Percentiles rank a stretch among this genome's conserved stretches.
Conservation (phyloP, 768 basidiomycete genomes). For the Lentinula edodes region DNA sequence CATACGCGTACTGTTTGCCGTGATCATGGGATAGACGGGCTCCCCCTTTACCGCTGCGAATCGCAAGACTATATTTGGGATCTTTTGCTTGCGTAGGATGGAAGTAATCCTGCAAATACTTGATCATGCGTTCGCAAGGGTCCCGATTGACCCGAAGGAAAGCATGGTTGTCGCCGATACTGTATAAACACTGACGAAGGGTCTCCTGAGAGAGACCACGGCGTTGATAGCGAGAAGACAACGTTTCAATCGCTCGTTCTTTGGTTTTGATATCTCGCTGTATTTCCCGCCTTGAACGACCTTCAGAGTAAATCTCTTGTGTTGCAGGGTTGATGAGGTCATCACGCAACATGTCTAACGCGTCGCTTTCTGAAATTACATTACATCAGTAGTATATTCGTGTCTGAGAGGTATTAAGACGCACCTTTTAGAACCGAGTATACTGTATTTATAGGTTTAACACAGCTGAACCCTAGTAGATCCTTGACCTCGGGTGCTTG, state of each 20-base stretch:
- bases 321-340: constrained; percentile 73
- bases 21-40: constrained; percentile 83
- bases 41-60: constrained; percentile 75
- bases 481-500: constrained; percentile 80
- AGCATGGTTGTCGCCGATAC: constrained; percentile 87
- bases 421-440: constrained; percentile 41
- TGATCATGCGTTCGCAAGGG: constrained; percentile 83
- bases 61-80: constrained; percentile 62
- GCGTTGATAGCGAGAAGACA: constrained; percentile 58
- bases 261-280: constrained; percentile 82
- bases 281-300: constrained; percentile 67
- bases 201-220: constrained; percentile 57
- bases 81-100: constrained; percentile 67
- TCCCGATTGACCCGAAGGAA: constrained; percentile 84
- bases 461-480: constrained; percentile 73
- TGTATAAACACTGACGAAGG: constrained; percentile 76
- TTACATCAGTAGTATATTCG: background rate
- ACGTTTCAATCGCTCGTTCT: constrained; percentile 77
- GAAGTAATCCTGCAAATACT: constrained; percentile 70
- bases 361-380: constrained; percentile 45
- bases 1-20: constrained; percentile 79
- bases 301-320: constrained; percentile 75
- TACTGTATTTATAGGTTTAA: constrained; percentile 73
- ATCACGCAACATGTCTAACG: constrained; percentile 66
- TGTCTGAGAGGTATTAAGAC: background rate